Evolutionary conservation across 305 asterid species (phyloP), one percentile per base, ranked within the genome.

Genomic region (Solanum hybrid): DNA sequence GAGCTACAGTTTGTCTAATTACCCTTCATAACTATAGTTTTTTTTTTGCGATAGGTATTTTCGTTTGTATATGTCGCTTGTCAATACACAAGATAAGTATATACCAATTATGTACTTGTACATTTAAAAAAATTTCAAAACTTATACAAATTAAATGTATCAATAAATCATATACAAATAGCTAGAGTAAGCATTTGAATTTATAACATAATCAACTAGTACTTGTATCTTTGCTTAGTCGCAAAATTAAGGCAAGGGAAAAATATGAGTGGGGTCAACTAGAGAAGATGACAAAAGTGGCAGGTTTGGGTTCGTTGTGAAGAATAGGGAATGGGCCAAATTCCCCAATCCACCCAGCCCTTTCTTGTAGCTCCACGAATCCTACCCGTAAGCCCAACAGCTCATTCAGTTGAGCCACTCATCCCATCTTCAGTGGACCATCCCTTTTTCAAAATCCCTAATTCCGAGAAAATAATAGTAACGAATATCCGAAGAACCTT

Each of bases 401-500:
- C 85, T 36, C 89, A 38, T 87, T 76, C 82, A 14, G 2, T 69
- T 66, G 1, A n/a, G 42, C 84, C 89, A 87, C 89, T 73, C 78
- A 87, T 87, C 89, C 29, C 84, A 37, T 69, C 22, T 87, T 72
- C 5, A 38, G 22, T 87, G 69, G 89, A 72, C 89, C 89, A 87
- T 76, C 29, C 66, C 29, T n/a, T 24, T 87, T 36, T 7, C 4
- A 64, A 38, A 35, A 35, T 78, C 11, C 77, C 51, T 3, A 5
- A 2, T 78, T 13, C 38, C 75, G 34, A 88, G 79, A 46, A 29
- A 79, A 38, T 2, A 20, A n/a, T n/a, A 56, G 1, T 17, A 56
- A n/a, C 79, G 87, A 88, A 80, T 88, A 80, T 80, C 73, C 90
- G 88, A 88, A 88, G 37, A 88, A 60, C 76, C 79, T 38, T 10